Conservation (phyloP, 257 asterid genomes). For the Asclepias syriaca region DNA sequence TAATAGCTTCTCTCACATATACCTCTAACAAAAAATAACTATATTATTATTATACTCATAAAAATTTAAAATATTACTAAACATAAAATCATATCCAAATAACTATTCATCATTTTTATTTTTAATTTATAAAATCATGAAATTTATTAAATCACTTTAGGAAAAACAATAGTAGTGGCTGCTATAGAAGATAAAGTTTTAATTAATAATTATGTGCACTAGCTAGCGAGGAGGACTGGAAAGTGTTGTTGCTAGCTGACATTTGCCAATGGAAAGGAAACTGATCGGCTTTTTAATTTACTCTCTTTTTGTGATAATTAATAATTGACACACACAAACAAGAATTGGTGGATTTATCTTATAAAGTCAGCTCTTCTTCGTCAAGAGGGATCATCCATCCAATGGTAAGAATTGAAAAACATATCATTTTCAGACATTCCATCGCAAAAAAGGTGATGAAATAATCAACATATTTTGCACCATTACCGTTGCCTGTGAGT, state of each 20-base stretch:
- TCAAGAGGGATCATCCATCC: neutral
- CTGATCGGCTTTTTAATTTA: neutral
- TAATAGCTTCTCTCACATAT: no score
- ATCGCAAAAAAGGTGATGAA: neutral
- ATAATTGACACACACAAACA: neutral
- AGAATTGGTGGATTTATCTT: slow-evolving; percentile 2
- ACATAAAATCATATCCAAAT: no score
- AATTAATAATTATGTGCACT: neutral
- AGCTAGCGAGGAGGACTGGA: neutral
- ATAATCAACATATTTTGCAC: neutral
- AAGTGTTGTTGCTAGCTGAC: neutral
- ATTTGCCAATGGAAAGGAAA: neutral
- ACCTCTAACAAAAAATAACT: no score
- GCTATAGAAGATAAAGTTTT: neutral
- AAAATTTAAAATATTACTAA: no score
- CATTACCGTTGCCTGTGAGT: neutral
- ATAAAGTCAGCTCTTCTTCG: slow-evolving; percentile 1
- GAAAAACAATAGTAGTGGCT: no score
- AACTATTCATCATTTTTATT: no score
- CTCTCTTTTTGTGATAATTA: neutral
- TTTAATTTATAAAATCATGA: no score
- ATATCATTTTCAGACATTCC: neutral
- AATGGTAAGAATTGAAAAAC: neutral
- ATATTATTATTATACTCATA: no score
- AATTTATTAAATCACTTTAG: no score